Evolutionary conservation across 345 rosid species (phyloP).

Genomic region (Moricandia arvensis): DNA sequence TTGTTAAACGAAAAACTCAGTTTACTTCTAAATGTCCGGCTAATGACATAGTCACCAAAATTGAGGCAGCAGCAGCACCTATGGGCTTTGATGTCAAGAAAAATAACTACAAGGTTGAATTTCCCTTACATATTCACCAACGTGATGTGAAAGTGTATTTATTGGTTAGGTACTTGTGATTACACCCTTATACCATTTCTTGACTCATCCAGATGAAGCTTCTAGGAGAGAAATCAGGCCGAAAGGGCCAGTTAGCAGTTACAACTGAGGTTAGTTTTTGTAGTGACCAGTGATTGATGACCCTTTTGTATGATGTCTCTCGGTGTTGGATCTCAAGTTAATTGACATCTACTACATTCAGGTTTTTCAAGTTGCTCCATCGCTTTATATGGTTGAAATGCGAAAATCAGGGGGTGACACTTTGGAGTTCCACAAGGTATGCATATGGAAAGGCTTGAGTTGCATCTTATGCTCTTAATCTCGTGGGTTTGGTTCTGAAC

Average conservation of each 20-base stretch:
- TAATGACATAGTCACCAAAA: slow-evolving; percentile 83
- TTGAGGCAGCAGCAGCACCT: slow-evolving; percentile 81
- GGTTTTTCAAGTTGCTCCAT: slow-evolving; percentile 97
- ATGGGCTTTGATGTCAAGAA: slow-evolving; percentile 95
- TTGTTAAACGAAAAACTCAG: slow-evolving; percentile 86
- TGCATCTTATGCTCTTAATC: neutral
- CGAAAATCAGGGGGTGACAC: slow-evolving; percentile 96
- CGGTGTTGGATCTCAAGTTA: neutral
- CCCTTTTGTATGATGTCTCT: neutral
- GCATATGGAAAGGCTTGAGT: slow-evolving; percentile 6
- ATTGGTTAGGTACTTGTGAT: neutral
- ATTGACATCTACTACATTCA: slow-evolving; percentile 30
- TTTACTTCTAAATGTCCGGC: slow-evolving; percentile 87
- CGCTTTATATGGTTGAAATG: slow-evolving; percentile 92
- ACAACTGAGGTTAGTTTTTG: slow-evolving; percentile 73
- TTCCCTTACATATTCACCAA: neutral
- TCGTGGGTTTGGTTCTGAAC: neutral
- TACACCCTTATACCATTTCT: neutral
- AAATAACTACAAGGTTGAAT: slow-evolving; percentile 79
- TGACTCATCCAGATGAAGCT: slow-evolving; percentile 68
- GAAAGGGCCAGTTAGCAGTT: slow-evolving; percentile 96
- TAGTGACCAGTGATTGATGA: slow-evolving; percentile 1
- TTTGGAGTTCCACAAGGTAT: slow-evolving; percentile 94
- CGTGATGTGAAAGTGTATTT: neutral
- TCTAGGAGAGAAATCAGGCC: slow-evolving; percentile 87